Conservation (phyloP, 2,329 filamentous ascomycete species). For the Kalmusia sp. region DNA sequence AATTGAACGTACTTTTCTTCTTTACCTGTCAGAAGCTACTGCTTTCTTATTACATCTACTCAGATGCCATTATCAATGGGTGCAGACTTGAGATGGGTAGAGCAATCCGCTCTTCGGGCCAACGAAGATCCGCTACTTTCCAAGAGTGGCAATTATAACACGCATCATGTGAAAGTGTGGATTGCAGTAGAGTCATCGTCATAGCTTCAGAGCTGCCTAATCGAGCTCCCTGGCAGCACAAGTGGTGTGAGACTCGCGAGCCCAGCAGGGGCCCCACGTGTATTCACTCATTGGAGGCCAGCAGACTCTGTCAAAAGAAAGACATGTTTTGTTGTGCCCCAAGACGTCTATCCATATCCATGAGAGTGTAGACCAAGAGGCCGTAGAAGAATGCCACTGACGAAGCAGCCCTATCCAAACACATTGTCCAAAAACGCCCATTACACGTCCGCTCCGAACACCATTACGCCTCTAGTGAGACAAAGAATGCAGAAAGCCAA, state of each 20-base stretch:
- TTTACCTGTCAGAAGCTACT: no score
- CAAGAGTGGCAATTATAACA: slow-evolving; percentile 30
- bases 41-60: no score
- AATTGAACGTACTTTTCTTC: no score
- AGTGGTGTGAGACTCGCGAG: background rate
- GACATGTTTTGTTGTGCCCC: no score
- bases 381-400: slow-evolving; percentile 5
- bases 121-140: slow-evolving; percentile 24
- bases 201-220: slow-evolving; percentile 46
- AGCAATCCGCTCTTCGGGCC: background rate
- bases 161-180: slow-evolving; percentile 30
- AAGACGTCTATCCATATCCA: slow-evolving; percentile 1
- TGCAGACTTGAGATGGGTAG: no score
- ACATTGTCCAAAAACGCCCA: slow-evolving; percentile 26
- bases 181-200: slow-evolving; percentile 35
- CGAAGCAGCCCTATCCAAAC: slow-evolving; percentile 8
- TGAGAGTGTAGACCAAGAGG: slow-evolving; percentile 2
- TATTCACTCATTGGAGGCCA: background rate
- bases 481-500: slow-evolving; percentile 7
- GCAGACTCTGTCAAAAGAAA: no score
- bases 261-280: background rate
- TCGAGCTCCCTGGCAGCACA: slow-evolving; percentile 19
- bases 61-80: no score
- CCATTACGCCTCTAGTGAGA: slow-evolving; percentile 31
- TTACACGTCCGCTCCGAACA: slow-evolving; percentile 31